Evolutionary conservation across 148 eudicot species (phyloP), one percentile per base, ranked within the genome.

Genomic region (Agrostemma githago): DNA sequence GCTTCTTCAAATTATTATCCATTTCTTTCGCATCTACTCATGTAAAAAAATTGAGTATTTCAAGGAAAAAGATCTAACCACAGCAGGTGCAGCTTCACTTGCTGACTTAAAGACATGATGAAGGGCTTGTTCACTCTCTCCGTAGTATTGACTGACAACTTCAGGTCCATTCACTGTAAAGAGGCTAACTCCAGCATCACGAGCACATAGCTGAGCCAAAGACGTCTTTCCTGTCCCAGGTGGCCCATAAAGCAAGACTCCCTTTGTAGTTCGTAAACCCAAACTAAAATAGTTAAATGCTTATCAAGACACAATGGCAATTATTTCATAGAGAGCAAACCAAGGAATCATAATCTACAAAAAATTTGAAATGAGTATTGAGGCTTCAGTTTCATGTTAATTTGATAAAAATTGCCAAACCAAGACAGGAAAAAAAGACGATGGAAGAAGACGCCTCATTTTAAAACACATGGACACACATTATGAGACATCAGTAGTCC

Each of bases 201-300:
- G 86, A 62, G 84, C 92, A 90, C 97, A 90, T 61, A 84, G 79
- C 70, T 79, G 85, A 78, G 89, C 92, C 87, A 95, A 85, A 72
- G 89, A 87, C 61, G 97, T 92, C 89, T 95, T 95, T 60, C 99
- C 99, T 38, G 97, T 92, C 80, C 99, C 99, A 40, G 96, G 87
- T 71, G 99, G 91, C 42, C 99, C 99, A 72, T 95, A 87, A 86
- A 95, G 96, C 81, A 95, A 89, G 82, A 95, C 97, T 82, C 99
- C 99, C 68, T 90, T 95, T 79, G 86, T 87, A 77, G 94, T 86
- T 64, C 92, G 91, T 79, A 90, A 85, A 70, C 97, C 96, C 74
- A 90, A 66, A 77, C 97, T 92, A 81, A 76, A 79, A 83, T 72
- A 85, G 77, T 72, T 68, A 79, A 80, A 80, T 41, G 78, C 74